Base-by-base conservation (phyloP, 495 filamentous ascomycete species). In the Penicillium paradoxum region DNA sequence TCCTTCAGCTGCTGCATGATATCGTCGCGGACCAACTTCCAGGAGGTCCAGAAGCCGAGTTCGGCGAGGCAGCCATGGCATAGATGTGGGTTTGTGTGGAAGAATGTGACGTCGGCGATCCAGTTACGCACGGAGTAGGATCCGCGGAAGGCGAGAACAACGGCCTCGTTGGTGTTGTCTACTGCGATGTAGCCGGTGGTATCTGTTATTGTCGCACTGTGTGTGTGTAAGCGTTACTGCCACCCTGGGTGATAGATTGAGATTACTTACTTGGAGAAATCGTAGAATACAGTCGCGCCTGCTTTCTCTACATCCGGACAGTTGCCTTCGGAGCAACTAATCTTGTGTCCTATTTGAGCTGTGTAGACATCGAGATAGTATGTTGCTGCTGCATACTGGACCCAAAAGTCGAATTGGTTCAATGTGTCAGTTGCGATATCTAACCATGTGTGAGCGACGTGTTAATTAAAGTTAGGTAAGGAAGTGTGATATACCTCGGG, bases 141-240 rank as follows among this genome's bases (percentile, higher is more conserved):
- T 54, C 88, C 88, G 30, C 83, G 78, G 69, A 88, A 83, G 36
- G 84, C 72, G 39, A 88, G 66, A 29, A 89, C 71, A 34, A 89
- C 85, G 18, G 80, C 63, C 22, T 71, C 58, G 56, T 76, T 80
- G 41, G 76, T 79, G 25, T 70, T 64, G 71, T 91, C 88, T 22
- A 78, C 57, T 11, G 82, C 81, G 25, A 89, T 69, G 53, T 81
- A 85, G 52, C 88, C 88, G 25, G 80, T 73, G 8, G 78, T 80
- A 56, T 87, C 86, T 11, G 83, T 80, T 3, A 69, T 15, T 19
- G 73, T 57, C 5, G 81, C 75, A 52, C 81, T 87, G 38, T 24
- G 2, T 2, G n/a, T 25, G 30, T 24, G 21, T 52, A 10, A 56
- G 44, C 45, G 45, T 50, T 56, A 45, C 24, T 7, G 3, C 22